Conservation (phyloP, 768 basidiomycete genomes). For the Dacryopinax spathularia region DNA sequence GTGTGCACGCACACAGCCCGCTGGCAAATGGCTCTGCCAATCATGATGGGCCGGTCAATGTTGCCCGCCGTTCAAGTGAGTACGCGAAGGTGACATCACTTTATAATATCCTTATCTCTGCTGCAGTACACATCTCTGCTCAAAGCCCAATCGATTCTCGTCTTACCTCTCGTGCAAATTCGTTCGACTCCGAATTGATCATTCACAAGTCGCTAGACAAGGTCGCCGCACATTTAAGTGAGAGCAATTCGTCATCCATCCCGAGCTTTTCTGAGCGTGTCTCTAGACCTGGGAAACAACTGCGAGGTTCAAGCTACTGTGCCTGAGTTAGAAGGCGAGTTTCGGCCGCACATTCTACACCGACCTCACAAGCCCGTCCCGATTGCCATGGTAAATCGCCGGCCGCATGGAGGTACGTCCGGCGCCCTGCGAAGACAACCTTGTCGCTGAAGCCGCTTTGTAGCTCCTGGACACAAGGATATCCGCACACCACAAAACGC, state of each 20-base stretch:
- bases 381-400: conserved; percentile 51
- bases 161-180: background rate
- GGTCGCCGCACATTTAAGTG: background rate
- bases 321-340: conserved; percentile 35
- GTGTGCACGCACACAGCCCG: background rate
- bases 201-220: background rate
- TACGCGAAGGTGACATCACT: background rate
- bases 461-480: conserved; percentile 32
- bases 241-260: background rate
- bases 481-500: conserved; percentile 45
- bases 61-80: background rate
- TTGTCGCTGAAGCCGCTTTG: background rate
- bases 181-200: background rate
- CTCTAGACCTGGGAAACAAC: conserved; percentile 24
- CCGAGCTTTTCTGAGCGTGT: background rate
- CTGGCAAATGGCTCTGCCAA: background rate
- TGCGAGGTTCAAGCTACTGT: conserved; percentile 28
- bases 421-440: conserved; percentile 7
- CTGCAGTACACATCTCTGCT: background rate
- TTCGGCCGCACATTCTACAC: conserved; percentile 49
- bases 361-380: conserved; percentile 43
- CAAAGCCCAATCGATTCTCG: background rate
- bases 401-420: conserved; percentile 38
- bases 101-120: background rate
- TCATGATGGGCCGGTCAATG: background rate